Conservation (phyloP, 2,329 filamentous ascomycete species). For the Pestalotiopsis sp. region DNA sequence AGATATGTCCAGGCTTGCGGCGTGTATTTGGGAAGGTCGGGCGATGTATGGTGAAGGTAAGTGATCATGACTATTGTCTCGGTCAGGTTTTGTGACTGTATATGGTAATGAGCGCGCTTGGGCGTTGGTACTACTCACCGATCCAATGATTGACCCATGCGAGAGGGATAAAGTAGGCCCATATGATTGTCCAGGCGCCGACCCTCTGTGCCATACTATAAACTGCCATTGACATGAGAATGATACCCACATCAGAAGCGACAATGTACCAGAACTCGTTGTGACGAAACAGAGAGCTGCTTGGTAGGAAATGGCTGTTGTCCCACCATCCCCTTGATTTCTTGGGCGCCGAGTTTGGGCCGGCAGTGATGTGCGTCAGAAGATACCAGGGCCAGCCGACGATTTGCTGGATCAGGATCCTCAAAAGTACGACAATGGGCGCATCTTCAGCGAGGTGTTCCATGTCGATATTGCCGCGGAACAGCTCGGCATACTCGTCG, state of each 20-base stretch:
- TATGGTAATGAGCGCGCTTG: not conserved
- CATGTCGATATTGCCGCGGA: constrained; percentile 9
- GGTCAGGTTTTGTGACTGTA: constrained; percentile 13
- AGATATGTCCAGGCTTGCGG: constrained; percentile 60
- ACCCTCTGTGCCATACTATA: constrained; percentile 52
- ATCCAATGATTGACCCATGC: constrained; percentile 72
- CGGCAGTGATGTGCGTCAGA: constrained; percentile 56
- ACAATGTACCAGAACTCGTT: constrained; percentile 54
- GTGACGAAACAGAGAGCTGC: constrained; percentile 57
- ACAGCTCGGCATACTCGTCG: constrained; percentile 13
- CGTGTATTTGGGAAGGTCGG: constrained; percentile 49
- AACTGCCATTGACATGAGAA: constrained; percentile 47
- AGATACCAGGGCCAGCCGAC: constrained; percentile 65
- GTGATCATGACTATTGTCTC: constrained; percentile 63
- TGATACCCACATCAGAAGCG: constrained; percentile 58
- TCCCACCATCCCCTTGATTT: constrained; percentile 37
- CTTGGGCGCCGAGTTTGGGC: constrained; percentile 43
- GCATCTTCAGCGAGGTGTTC: constrained; percentile 53
- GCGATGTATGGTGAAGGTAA: constrained; percentile 67
- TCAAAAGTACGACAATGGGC: constrained; percentile 52
- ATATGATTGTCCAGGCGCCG: constrained; percentile 53
- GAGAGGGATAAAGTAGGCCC: constrained; percentile 64
- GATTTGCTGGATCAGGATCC: constrained; percentile 60
- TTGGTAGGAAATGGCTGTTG: constrained; percentile 59
- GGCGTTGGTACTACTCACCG: constrained; percentile 38